Base-by-base conservation (phyloP, 768 basidiomycete species). In the Mycena polygramma region DNA sequence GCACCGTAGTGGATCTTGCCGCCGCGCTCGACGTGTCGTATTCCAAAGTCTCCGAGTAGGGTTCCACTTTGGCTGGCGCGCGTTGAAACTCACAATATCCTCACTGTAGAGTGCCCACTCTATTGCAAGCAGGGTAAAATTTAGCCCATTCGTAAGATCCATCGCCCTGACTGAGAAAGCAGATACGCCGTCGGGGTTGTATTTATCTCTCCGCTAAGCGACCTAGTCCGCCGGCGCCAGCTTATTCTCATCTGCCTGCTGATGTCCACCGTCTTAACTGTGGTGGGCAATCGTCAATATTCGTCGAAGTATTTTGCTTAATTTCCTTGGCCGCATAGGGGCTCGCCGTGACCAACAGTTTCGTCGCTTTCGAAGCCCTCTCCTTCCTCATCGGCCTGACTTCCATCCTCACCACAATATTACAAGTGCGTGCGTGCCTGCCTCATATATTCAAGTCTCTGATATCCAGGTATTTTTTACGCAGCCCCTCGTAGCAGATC, bases 201-300 rank as follows among this genome's bases (percentile, higher is more conserved):
- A 3, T 79, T 96, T 41, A 88, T 97, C 61, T 88, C 92, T 0
- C 95, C 96, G 2, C 83, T 95, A 0, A 95, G 95, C 13, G 95
- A 97, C 77, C 85, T 96, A 22, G 85, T 95, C 37, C 91, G 92
- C 20, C 84, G 95, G 30, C 85, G 95, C 19, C 91, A 90, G 53
- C 84, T 97, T 0, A 85, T 92, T 35, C 83, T 97, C 22, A 68
- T 84, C 14, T 79, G 94, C n/a, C 81, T 92, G 43, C 74, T 86
- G 1, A 52, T 86, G 24, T 89, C 91, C 0, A 86, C 88, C 0
- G 72, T 84, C 8, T 81, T 97, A 1, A 89, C 92, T 0, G 89
- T 96, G 60, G 72, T 73, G 37, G 43, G 72, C 30, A 22, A 19
- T 48, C 17, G n/a, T n/a, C n/a, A n/a, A n/a, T 45, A 39, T 13